Base-by-base conservation (phyloP, 1,284 basidiomycete genomes). In the Apiotrichum brassicae region DNA sequence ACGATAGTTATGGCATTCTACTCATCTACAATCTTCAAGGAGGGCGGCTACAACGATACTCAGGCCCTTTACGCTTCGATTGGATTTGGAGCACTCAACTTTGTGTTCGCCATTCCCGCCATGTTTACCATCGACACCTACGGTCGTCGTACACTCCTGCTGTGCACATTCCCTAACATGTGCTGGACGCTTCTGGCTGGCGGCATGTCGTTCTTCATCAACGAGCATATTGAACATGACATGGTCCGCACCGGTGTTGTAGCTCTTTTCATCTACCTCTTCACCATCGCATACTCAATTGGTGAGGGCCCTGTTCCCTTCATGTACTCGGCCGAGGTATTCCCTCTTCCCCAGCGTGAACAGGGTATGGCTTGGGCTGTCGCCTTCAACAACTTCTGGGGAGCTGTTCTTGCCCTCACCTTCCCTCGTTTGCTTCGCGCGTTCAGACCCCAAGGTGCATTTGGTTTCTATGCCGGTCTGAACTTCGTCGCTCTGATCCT, bases 281-380 rank as follows among this genome's bases (percentile, higher is more conserved):
- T 61, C 48, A 57, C 57, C 18, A 51, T 50, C 7, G 48, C 50
- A 22, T 65, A 65, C 53, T 61, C 59, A 2, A 45, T 62, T 2
- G 84, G 85, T 24, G 83, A 85, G 69, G 86, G 87, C 0, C 87
- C 87, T 6, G 86, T 87, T 3, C 84, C 85, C 28, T 66, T 60
- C 58, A 65, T 61, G 41, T 77, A 77, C 61, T 70, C 69, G 14
- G 75, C 76, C 8, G 75, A 76, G 58, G 75, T 73, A 4, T 77
- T 75, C 68, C 75, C 75, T 13, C 64, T 76, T 3, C 63, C 66
- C 24, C 72, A 76, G 37, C 71, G 77, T 47, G 77, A 79, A 58
- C 63, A 74, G 43, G 77, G 76, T 11, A 76, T 77, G 75, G 57
- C 55, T 6, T 82, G 76, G 76, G 79, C 62, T 24, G 58, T 74